These are phyloP conservation scores for Myrica gale DNA, from an alignment of 306 rosid species.

Conservation along the genomic window DNA sequence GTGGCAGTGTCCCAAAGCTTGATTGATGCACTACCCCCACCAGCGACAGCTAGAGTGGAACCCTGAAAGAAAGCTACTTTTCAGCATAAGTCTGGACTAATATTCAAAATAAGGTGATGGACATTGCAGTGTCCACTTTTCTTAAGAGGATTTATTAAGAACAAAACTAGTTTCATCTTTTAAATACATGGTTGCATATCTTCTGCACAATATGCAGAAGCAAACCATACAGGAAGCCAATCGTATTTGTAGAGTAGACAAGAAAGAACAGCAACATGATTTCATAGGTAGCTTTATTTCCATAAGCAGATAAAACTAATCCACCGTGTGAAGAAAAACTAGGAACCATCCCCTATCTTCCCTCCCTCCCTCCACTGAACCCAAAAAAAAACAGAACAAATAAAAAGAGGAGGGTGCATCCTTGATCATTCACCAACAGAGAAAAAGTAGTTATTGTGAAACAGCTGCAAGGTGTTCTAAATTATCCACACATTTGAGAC, in stretches of 20 bases:
- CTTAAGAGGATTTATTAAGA: background rate
- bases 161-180: background rate
- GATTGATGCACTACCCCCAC: constrained; percentile 94
- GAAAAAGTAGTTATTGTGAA: no score
- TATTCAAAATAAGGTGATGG: background rate
- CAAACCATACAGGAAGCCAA: background rate
- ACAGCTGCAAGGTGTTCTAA: background rate
- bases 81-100: constrained; percentile 16
- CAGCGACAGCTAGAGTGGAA: constrained; percentile 90
- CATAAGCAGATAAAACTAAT: background rate
- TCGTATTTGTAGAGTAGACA: background rate
- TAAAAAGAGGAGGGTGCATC: background rate
- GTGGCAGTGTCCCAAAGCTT: constrained; percentile 93
- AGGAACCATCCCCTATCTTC: background rate
- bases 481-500: background rate
- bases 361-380: no score
- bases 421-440: no score
- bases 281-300: background rate
- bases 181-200: background rate
- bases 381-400: background rate
- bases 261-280: background rate
- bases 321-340: background rate
- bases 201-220: background rate
- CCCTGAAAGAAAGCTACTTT: constrained; percentile 49
- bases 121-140: background rate